Evolutionary conservation across 176 grass and related monocot species (phyloP), one percentile per base, ranked within the genome.

Genomic region (Paspalum vaginatum): DNA sequence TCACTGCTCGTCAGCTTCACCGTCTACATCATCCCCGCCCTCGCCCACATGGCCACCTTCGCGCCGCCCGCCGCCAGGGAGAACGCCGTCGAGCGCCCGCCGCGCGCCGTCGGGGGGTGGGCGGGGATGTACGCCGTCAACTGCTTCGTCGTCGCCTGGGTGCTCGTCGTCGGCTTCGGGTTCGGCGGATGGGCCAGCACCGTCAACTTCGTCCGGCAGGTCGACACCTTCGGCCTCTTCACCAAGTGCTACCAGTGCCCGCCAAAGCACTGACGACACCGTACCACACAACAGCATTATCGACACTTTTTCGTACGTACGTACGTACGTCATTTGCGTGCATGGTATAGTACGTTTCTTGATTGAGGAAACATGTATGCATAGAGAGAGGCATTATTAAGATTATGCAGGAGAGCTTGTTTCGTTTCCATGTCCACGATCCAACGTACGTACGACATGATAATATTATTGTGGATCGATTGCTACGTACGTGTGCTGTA

Each of bases 1-100:
- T 91, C 95, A 1, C 90, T 98, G 8, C 95, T 98, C 4, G 95
- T 98, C 9, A 98, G 95, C 92, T 98, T 98, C 90, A 98, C 95
- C 0, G 95, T 98, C 1, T 98, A 98, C 84, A 86, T 98, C 63
- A 95, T 98, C 65, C 95, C 95, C 0, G 88, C 95, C 2, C n/a
- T 90, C 1, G 95, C 92, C 4, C 95, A 98, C 86, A 95, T 95
- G 92, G 81, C 91, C 15, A 89, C 84, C 46, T 98, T 98, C 48
- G 81, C 88, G 60, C 78, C 92, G 7, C 70, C 96, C 46, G 55
- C 68, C 26, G 86, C 92, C 2, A 91, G 96, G 91, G 96, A 99
- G 92, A 91, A 91, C 85, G 96, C 96, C 41, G 92, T 99, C 44
- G 96, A 99, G 96, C 91, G 78, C 24, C 95, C 95, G 39, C 81